These are phyloP conservation scores for Fraxinus sp. DNA, from an alignment of 305 asterid genomes.

Conservation along the genomic window DNA sequence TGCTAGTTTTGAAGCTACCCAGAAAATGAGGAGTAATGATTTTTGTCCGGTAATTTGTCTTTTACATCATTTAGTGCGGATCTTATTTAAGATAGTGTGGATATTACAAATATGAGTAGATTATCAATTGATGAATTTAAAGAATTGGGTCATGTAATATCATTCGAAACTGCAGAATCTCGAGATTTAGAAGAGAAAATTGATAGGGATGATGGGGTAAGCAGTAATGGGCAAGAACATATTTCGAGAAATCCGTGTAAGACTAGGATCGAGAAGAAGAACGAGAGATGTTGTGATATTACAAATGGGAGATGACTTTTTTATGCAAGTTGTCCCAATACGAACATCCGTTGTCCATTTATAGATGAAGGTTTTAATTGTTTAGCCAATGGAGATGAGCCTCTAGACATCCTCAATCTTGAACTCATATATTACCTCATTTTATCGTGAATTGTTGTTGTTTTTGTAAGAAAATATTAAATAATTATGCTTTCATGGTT, in stretches of 20 bases:
- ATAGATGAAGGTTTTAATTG: conserved; percentile 92
- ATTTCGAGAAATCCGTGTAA: conserved; percentile 1
- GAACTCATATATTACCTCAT: background rate
- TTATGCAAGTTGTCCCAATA: conserved; percentile 69
- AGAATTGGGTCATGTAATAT: conserved; percentile 18
- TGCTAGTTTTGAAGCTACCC: conserved; percentile 23
- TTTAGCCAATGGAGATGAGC: conserved; percentile 79
- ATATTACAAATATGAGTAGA: conserved; percentile 21
- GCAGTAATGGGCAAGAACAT: background rate
- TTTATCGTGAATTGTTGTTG: background rate
- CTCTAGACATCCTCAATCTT: conserved; percentile 37
- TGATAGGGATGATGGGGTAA: background rate
- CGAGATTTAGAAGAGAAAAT: conserved; percentile 9
- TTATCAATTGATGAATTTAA: conserved; percentile 1
- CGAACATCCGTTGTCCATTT: conserved; percentile 59
- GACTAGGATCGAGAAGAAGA: conserved; percentile 26
- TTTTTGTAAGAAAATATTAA: background rate
- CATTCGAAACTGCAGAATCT: background rate
- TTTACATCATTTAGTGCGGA: conserved; percentile 19
- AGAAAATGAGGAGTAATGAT: conserved; percentile 18
- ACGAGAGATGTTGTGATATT: conserved; percentile 46
- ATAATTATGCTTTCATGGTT: conserved; percentile 15
- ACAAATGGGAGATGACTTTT: conserved; percentile 73
- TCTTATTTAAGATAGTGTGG: conserved; percentile 24
- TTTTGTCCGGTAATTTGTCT: conserved; percentile 32